Conservation (phyloP, 1,139 yeast species). For the Meyerozyma guilliermondii region DNA sequence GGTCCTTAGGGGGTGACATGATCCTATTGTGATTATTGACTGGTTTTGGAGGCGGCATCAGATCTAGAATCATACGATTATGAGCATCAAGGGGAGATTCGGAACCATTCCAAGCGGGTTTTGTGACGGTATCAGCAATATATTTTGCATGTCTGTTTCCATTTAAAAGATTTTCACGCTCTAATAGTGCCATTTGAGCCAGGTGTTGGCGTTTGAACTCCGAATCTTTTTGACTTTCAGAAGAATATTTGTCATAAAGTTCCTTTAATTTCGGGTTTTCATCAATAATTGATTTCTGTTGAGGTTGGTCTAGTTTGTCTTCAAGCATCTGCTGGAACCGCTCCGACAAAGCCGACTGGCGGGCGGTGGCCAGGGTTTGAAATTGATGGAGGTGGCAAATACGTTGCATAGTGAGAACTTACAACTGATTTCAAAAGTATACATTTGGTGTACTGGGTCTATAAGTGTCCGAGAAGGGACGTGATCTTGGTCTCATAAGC, state of each 20-base stretch:
- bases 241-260: constrained; percentile 8
- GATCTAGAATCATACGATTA: constrained; percentile 60
- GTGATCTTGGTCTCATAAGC: too few relatives aligned
- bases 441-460: background rate
- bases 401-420: background rate
- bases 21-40: constrained; percentile 13
- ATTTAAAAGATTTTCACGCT: constrained; percentile 23
- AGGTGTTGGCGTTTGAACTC: constrained; percentile 1
- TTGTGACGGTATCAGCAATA: constrained; percentile 37
- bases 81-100: constrained; percentile 50
- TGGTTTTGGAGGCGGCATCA: constrained; percentile 43
- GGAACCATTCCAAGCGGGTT: constrained; percentile 66
- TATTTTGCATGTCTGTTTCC: constrained; percentile 48
- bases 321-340: constrained; percentile 19
- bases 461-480: too few relatives aligned
- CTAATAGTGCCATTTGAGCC: constrained; percentile 11
- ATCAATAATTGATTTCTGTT: constrained; percentile 6
- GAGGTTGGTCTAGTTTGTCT: constrained; percentile 11
- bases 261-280: constrained; percentile 8
- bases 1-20: constrained; percentile 21
- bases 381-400: background rate
- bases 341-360: constrained; percentile 14
- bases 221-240: constrained; percentile 1
- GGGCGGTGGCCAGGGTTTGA: background rate
- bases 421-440: background rate